These are phyloP conservation scores for Benincasa hispida DNA, from an alignment of 306 rosid species.

Conservation along the genomic window DNA sequence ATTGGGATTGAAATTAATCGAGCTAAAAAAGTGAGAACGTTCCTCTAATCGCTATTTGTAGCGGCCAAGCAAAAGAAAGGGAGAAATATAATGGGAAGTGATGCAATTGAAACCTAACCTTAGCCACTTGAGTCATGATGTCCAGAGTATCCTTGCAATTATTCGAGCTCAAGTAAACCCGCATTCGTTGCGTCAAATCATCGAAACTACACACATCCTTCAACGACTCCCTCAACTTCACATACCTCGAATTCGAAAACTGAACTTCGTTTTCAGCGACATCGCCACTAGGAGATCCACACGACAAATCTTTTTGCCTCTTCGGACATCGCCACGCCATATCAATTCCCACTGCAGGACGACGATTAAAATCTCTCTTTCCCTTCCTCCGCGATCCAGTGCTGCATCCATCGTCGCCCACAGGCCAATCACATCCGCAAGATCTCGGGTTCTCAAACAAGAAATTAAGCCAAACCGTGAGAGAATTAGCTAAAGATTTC, in stretches of 20 bases:
- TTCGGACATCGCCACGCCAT: slow-evolving; percentile 68
- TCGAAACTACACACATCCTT: slow-evolving; percentile 72
- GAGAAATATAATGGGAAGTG: background rate
- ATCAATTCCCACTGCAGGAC: slow-evolving; percentile 39
- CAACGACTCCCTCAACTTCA: slow-evolving; percentile 36
- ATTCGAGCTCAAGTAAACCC: slow-evolving; percentile 43
- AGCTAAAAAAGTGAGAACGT: background rate
- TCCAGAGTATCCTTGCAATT: slow-evolving; percentile 51
- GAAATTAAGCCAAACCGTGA: slow-evolving; percentile 87
- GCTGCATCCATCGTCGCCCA: slow-evolving; percentile 15
- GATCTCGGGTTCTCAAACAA: slow-evolving; percentile 55
- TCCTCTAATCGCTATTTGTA: background rate
- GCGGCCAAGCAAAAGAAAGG: background rate
- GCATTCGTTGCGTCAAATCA: slow-evolving; percentile 68
- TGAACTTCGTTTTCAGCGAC: slow-evolving; percentile 12
- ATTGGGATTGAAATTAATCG: background rate
- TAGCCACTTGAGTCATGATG: slow-evolving; percentile 49
- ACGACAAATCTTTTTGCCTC: slow-evolving; percentile 45
- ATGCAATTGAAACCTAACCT: slow-evolving; percentile 38
- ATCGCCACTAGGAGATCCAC: slow-evolving; percentile 11
- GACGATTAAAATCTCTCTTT: slow-evolving; percentile 40
- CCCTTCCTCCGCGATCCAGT: slow-evolving; percentile 24
- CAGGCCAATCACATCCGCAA: slow-evolving; percentile 48
- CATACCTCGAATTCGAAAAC: slow-evolving; percentile 31
- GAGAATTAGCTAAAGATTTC: slow-evolving; percentile 62